Evolutionary conservation across 768 basidiomycete species (phyloP).

Genomic region (Boletus vinaceobasis): DNA sequence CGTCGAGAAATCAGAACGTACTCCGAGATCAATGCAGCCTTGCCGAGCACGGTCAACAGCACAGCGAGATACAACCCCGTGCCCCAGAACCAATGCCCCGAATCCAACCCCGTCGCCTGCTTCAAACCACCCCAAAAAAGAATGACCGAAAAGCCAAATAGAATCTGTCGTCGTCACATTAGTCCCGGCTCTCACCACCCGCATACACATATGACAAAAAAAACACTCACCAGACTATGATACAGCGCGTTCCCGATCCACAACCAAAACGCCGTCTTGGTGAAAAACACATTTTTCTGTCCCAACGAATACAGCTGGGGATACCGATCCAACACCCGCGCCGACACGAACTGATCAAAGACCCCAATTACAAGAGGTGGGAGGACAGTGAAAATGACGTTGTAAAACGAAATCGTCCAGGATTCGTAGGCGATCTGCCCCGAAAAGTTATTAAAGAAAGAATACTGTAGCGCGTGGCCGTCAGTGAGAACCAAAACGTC

Average conservation of each 20-base stretch:
- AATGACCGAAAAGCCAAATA: conserved; percentile 84
- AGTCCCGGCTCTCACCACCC: not conserved
- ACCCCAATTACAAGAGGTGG: conserved; percentile 97
- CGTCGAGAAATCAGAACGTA: conserved; percentile 39
- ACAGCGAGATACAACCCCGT: conserved; percentile 93
- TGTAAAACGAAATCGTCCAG: conserved; percentile 97
- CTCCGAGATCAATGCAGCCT: conserved; percentile 97
- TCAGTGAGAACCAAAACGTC: not conserved
- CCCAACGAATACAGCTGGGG: conserved; percentile 95
- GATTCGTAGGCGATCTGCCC: conserved; percentile 98
- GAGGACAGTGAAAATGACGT: conserved; percentile 92
- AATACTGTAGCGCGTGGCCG: conserved; percentile 56
- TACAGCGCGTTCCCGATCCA: conserved; percentile 89
- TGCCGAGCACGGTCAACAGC: conserved; percentile 91
- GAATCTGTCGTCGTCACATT: conserved; percentile 46
- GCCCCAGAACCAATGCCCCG: conserved; percentile 99
- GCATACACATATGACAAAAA: not conserved
- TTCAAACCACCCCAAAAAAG: conserved; percentile 94
- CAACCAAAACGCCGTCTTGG: conserved; percentile 86
- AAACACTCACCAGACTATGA: conserved; percentile 71
- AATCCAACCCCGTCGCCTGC: conserved; percentile 72
- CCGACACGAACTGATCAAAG: conserved; percentile 98
- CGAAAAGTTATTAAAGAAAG: conserved; percentile 99
- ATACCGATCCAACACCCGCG: conserved; percentile 93
- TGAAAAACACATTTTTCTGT: conserved; percentile 92